Evolutionary conservation across 2,329 filamentous ascomycete species (phyloP).

Genomic region (Exophiala lecanii-corni): DNA sequence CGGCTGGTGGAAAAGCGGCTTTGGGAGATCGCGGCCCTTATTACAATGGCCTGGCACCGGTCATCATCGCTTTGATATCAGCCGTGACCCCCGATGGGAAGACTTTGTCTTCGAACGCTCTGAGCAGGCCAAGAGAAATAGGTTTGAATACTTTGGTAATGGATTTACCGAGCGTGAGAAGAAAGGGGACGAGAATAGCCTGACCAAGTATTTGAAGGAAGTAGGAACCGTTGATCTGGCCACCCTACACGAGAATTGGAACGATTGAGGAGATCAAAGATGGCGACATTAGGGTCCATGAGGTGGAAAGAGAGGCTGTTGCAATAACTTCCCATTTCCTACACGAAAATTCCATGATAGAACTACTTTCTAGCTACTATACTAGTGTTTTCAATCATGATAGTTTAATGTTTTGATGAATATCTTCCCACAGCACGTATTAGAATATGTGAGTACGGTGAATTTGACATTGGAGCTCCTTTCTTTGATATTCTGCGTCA

Average conservation of each 20-base stretch:
- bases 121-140: slow-evolving; percentile 1
- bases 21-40: not conserved
- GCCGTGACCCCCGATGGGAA: slow-evolving; percentile 34
- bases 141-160: slow-evolving; percentile 10
- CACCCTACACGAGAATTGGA: slow-evolving; percentile 10
- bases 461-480: too few relatives aligned
- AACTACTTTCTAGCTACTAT: too few relatives aligned
- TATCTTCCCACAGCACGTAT: too few relatives aligned
- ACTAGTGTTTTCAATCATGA: too few relatives aligned
- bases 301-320: too few relatives aligned
- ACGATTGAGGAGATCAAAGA: too few relatives aligned
- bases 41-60: slow-evolving; percentile 14
- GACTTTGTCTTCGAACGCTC: slow-evolving; percentile 31
- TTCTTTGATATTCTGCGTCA: too few relatives aligned
- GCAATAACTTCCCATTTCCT: too few relatives aligned
- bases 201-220: slow-evolving; percentile 6
- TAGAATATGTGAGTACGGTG: too few relatives aligned
- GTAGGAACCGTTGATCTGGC: slow-evolving; percentile 8
- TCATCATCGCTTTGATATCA: slow-evolving; percentile 32
- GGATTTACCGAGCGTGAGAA: slow-evolving; percentile 5
- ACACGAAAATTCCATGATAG: too few relatives aligned
- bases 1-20: slow-evolving; percentile 8
- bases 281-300: too few relatives aligned
- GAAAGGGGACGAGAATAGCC: not conserved
- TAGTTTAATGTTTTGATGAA: too few relatives aligned